These are phyloP conservation scores for Thalia dealbata DNA, from an alignment of 176 grass and related monocot genomes.

Conservation along the genomic window DNA sequence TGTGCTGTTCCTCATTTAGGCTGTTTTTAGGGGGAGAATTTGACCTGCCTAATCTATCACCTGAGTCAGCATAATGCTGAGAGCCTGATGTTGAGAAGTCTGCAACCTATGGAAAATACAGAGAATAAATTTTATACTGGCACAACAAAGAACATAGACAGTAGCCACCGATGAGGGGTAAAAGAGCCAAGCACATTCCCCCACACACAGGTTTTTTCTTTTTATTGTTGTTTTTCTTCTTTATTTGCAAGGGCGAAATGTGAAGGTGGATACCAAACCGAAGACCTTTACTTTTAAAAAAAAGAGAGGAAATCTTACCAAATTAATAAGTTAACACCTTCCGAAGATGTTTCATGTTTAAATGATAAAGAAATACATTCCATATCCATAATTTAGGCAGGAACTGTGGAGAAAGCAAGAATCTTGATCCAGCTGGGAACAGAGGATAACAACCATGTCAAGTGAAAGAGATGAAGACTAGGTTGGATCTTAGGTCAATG, in stretches of 20 bases:
- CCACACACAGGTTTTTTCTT: too few relatives aligned
- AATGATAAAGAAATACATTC: not conserved
- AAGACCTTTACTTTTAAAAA: not conserved
- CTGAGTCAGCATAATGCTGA: slow-evolving; percentile 81
- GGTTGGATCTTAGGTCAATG: not conserved
- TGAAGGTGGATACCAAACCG: too few relatives aligned
- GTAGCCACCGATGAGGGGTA: not conserved
- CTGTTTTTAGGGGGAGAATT: slow-evolving; percentile 50
- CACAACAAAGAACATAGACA: not conserved
- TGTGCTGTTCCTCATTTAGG: slow-evolving; percentile 30
- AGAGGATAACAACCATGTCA: not conserved
- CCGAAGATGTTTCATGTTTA: not conserved
- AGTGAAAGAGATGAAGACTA: not conserved
- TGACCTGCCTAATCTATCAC: slow-evolving; percentile 70
- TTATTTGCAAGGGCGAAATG: too few relatives aligned
- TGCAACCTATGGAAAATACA: slow-evolving; percentile 46
- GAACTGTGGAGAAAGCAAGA: not conserved
- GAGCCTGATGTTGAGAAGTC: slow-evolving; percentile 70
- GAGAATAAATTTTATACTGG: slow-evolving; percentile 1
- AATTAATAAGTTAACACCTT: not conserved
- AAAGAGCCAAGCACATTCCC: not conserved
- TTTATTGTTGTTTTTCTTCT: too few relatives aligned
- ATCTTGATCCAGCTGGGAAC: not conserved
- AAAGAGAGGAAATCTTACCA: not conserved
- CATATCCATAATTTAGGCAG: not conserved